Percentiles rank a stretch among this genome's conserved stretches.
Conservation (phyloP, 306 rosid genomes). For the Cucumis cinereus region DNA sequence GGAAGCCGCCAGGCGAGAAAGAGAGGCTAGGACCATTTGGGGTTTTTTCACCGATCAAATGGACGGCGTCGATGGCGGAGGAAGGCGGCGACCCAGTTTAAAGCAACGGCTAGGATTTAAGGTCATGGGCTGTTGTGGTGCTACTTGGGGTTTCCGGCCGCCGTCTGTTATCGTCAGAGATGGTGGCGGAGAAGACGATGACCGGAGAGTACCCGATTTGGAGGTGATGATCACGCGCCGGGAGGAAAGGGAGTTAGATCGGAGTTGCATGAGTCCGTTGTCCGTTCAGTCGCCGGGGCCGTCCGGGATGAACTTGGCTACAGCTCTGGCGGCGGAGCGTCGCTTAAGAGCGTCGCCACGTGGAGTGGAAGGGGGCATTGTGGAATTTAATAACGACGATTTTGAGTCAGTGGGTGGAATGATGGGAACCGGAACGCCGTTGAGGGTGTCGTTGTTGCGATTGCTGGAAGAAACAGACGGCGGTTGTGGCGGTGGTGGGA, state of each 20-base stretch:
- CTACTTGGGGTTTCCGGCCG: constrained; percentile 55
- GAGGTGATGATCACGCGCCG: constrained; percentile 17
- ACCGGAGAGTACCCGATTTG: background rate
- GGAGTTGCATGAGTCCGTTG: constrained; percentile 21
- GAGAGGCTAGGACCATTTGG: constrained; percentile 53
- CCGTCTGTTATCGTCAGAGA: constrained; percentile 11
- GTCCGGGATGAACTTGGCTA: constrained; percentile 80
- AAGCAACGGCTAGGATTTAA: constrained; percentile 68
- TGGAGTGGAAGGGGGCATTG: constrained; percentile 7
- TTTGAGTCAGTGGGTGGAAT: background rate
- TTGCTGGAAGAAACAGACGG: constrained; percentile 63
- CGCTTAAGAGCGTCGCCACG: constrained; percentile 39
- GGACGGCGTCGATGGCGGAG: constrained; percentile 40
- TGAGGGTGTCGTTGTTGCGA: constrained; percentile 76
- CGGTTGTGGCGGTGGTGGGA: constrained; percentile 4
- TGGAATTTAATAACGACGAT: background rate
- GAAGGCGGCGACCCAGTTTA: constrained; percentile 35
- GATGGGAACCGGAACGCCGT: constrained; percentile 40
- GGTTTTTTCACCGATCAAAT: constrained; percentile 53
- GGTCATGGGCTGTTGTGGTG: constrained; percentile 77
- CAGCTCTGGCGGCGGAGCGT: constrained; percentile 86
- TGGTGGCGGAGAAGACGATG: constrained; percentile 14
- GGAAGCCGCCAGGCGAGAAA: constrained; percentile 45
- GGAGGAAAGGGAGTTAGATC: constrained; percentile 9
- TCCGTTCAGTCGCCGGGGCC: constrained; percentile 20